Conservation (phyloP, 306 rosid species). For the Acmispon strigosus region DNA sequence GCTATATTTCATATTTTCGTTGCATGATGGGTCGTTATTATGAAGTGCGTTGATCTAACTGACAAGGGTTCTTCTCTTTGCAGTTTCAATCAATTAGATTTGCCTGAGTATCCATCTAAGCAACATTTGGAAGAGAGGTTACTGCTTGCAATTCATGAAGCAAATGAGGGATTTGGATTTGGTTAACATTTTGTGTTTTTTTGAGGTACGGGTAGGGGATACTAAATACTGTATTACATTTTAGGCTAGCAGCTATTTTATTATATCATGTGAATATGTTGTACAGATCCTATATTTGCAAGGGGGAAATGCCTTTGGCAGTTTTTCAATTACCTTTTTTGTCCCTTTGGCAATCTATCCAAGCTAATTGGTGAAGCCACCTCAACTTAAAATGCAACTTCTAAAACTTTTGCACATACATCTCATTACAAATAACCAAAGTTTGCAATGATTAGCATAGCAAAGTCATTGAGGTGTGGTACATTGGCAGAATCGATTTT, state of each 20-base stretch:
- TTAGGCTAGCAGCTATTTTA: slow-evolving; percentile 30
- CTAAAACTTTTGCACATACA: neutral
- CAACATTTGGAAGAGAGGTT: slow-evolving; percentile 85
- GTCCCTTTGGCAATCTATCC: neutral
- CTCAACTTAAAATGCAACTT: neutral
- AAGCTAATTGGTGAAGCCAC: neutral
- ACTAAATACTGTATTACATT: slow-evolving; percentile 32
- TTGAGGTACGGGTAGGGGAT: neutral
- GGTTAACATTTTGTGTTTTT: slow-evolving; percentile 33
- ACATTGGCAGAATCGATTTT: no score
- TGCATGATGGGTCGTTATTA: neutral
- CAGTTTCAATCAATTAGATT: slow-evolving; percentile 98
- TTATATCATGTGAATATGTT: slow-evolving; percentile 55
- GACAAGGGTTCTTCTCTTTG: slow-evolving; percentile 9
- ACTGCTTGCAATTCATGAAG: slow-evolving; percentile 94
- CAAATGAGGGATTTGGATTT: slow-evolving; percentile 91
- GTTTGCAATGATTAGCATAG: neutral
- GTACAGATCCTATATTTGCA: slow-evolving; percentile 72
- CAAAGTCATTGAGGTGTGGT: neutral
- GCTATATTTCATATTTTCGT: neutral
- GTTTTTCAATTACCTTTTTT: slow-evolving; percentile 40
- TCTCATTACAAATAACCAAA: neutral
- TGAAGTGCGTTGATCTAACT: neutral
- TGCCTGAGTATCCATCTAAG: slow-evolving; percentile 93
- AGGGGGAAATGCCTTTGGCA: slow-evolving; percentile 69